These are phyloP conservation scores for Xylaria scruposa DNA, from an alignment of 495 filamentous ascomycete species.

Conservation along the genomic window DNA sequence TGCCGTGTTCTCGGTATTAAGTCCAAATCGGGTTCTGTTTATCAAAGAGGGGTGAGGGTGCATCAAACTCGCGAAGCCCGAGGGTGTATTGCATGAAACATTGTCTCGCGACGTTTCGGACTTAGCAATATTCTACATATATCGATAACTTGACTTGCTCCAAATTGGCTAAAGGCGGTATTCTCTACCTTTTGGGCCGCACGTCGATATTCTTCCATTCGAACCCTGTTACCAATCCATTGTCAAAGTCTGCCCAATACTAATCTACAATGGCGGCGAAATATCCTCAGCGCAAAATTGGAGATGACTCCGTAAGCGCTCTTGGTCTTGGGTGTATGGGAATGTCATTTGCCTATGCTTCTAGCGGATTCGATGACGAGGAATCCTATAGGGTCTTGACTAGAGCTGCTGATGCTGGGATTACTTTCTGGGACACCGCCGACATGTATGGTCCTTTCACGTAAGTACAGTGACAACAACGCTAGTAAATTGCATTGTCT, in stretches of 20 bases:
- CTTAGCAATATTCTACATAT: background rate
- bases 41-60: background rate
- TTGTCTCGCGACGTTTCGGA: conserved; percentile 10
- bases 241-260: background rate
- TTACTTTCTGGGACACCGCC: conserved; percentile 48
- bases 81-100: background rate
- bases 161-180: background rate
- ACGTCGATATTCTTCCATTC: background rate
- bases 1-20: background rate
- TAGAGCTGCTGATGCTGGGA: conserved; percentile 42
- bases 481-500: conserved; percentile 6
- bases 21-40: background rate
- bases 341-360: conserved; percentile 39
- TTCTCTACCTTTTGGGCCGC: background rate
- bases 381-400: conserved; percentile 47
- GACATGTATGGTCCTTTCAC: conserved; percentile 45
- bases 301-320: conserved; percentile 45
- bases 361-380: conserved; percentile 44
- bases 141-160: background rate
- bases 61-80: background rate
- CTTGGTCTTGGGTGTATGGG: conserved; percentile 53
- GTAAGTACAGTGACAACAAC: conserved; percentile 4
- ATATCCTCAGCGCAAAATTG: conserved; percentile 49
- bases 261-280: conserved; percentile 29
- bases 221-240: background rate